These are phyloP conservation scores for Mycena sp. DNA, from an alignment of 1,284 basidiomycete genomes.

Conservation along the genomic window DNA sequence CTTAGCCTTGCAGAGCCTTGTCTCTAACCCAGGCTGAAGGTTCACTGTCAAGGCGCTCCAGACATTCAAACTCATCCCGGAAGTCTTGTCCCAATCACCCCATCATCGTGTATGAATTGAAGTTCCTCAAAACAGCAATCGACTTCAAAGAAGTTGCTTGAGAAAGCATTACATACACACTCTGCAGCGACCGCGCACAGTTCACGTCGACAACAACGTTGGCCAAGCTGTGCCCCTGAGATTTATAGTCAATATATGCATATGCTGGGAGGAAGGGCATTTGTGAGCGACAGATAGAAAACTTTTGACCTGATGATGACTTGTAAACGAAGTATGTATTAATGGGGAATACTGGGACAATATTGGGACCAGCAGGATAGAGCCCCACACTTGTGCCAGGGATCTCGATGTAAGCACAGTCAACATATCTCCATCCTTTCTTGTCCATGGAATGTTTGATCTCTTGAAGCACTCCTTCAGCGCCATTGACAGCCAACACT, in stretches of 20 bases:
- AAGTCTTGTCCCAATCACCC: neutral
- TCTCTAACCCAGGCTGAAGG: too few species aligned
- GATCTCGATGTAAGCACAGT: slow-evolving; percentile 4
- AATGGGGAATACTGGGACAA: neutral
- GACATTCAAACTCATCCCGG: neutral
- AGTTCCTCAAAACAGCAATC: neutral
- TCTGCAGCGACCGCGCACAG: neutral
- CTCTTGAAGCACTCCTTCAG: neutral
- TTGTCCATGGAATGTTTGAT: neutral
- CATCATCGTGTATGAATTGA: neutral
- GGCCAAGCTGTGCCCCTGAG: neutral
- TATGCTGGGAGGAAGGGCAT: neutral
- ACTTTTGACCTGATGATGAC: neutral
- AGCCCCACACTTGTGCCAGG: neutral
- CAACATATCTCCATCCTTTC: neutral
- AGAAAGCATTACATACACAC: neutral
- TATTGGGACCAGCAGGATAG: neutral
- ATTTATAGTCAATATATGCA: slow-evolving; percentile 10
- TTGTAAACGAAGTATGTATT: too few species aligned
- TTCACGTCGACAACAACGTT: neutral
- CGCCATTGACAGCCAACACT: neutral
- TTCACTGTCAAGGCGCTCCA: neutral
- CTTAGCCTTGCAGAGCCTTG: too few species aligned
- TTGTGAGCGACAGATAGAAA: neutral
- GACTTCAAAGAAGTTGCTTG: neutral